Evolutionary conservation across 192 early-diverging fungal species (phyloP).

Genomic region (Coemansia interrupta): DNA sequence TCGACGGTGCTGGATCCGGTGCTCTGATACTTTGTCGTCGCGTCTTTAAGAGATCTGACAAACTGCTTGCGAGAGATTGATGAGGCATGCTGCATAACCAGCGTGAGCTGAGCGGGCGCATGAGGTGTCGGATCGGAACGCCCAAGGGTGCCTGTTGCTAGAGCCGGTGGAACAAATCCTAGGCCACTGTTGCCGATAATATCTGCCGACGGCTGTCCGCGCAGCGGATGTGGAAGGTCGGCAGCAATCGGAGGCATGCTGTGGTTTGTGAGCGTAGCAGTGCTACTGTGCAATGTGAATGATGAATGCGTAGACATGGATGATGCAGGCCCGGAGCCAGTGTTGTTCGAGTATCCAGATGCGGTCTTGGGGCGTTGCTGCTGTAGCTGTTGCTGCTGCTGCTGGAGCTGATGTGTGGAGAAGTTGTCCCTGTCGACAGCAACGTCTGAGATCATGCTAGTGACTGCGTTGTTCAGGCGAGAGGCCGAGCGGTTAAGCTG

Average conservation of each 20-base stretch:
- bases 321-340: slow-evolving; percentile 1
- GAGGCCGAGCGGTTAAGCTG: slow-evolving; percentile 31
- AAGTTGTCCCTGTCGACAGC: slow-evolving; percentile 8
- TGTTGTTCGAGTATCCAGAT: slow-evolving; percentile 11
- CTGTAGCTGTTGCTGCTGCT: slow-evolving; percentile 12
- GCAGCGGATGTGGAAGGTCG: slow-evolving; percentile 9
- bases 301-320: slow-evolving; percentile 5
- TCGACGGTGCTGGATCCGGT: slow-evolving; percentile 1
- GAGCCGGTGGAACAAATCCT: background rate
- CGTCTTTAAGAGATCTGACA: slow-evolving; percentile 45
- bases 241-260: slow-evolving; percentile 1
- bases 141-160: background rate
- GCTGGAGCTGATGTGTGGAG: slow-evolving; percentile 2
- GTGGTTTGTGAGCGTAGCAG: slow-evolving; percentile 4
- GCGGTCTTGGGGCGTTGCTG: slow-evolving; percentile 45
- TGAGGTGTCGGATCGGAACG: slow-evolving; percentile 16
- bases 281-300: slow-evolving; percentile 15
- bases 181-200: background rate
- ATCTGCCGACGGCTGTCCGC: slow-evolving; percentile 3
- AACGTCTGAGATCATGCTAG: slow-evolving; percentile 1
- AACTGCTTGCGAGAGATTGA: slow-evolving; percentile 45
- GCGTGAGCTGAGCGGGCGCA: slow-evolving; percentile 33
- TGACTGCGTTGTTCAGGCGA: slow-evolving; percentile 16
- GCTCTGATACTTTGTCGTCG: slow-evolving; percentile 18
- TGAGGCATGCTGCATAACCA: slow-evolving; percentile 47